Evolutionary conservation across 139 green algal genomes (phyloP), one percentile per base, ranked within the genome.

Genomic region (Chlorella sp.): DNA sequence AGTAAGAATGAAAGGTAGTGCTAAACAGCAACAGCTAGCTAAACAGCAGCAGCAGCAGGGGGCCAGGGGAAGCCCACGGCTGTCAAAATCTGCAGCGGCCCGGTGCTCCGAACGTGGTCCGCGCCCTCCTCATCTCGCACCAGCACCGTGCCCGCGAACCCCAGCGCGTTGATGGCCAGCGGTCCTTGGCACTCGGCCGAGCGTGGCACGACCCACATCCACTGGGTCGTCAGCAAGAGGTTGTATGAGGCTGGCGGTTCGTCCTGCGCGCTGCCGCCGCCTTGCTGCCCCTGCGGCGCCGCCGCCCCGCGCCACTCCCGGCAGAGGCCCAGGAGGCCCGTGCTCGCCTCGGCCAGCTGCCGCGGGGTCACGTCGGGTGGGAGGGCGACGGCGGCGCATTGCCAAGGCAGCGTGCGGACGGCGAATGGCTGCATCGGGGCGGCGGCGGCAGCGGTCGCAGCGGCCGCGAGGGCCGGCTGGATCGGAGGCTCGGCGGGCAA

Each of bases 111-210:
- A 5, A 92, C 78, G 66, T 75, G 89, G 6, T 77, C 70, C 68
- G 90, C 70, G 65, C 91, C 86, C 42, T 90, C 87, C 22, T 75
- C 29, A 1, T 65, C 78, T 5, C 72, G 49, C 30, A 96, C 71
- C 31, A 96, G 80, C n/a, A 96, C 78, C 30, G 85, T 90, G 33
- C 91, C 91, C 10, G 90, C 91, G 81, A 89, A 94, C 0, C 80
- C 91, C n/a, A 96, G 62, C 1, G 84, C 70, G 79, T 95, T 95
- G 64, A 88, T 74, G 29, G 82, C 75, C 30, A 88, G 72, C 1
- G 81, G 76, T 0, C 85, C 88, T 29, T 31, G 79, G 0, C 35
- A 31, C 72, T 91, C 88, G 33, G 27, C 2, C 30, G 62, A 27
- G 0, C 90, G 76, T 10, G 87, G 88, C 27, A 86, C 83, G 31